Conservation (phyloP, 306 rosid species). For the Phaseolus lunatus region DNA sequence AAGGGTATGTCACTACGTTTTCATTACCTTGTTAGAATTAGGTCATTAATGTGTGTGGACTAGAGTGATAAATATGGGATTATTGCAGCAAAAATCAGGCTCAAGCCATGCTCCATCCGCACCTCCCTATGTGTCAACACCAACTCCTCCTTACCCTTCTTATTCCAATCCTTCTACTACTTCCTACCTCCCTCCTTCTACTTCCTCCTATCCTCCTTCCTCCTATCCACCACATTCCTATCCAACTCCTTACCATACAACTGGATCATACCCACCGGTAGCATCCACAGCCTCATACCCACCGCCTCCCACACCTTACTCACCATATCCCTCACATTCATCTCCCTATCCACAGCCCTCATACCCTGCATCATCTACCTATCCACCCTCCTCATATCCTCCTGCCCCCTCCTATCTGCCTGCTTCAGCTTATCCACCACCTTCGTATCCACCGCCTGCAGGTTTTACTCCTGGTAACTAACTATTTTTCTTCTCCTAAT, state of each 20-base stretch:
- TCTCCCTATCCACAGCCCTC: slow-evolving; percentile 38
- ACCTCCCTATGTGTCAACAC: slow-evolving; percentile 57
- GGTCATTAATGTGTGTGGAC: neutral
- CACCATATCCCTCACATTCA: slow-evolving; percentile 46
- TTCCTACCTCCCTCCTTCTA: neutral
- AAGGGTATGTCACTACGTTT: slow-evolving; percentile 36
- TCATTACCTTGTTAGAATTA: slow-evolving; percentile 1
- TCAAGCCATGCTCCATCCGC: slow-evolving; percentile 60
- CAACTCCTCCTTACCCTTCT: slow-evolving; percentile 40
- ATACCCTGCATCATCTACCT: neutral
- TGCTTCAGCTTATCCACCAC: slow-evolving; percentile 46
- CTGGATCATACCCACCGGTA: slow-evolving; percentile 37
- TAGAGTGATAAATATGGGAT: neutral
- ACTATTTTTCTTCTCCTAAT: neutral
- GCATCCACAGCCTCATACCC: slow-evolving; percentile 18
- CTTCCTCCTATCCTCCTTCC: neutral
- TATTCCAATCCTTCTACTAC: slow-evolving; percentile 49
- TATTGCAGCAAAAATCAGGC: slow-evolving; percentile 25
- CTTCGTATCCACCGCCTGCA: slow-evolving; percentile 37
- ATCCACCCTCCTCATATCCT: slow-evolving; percentile 40
- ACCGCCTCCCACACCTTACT: slow-evolving; percentile 21
- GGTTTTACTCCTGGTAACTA: slow-evolving; percentile 66
- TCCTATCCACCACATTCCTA: slow-evolving; percentile 25
- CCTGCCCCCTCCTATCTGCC: slow-evolving; percentile 38
- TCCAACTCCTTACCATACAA: slow-evolving; percentile 17